Evolutionary conservation across 2,329 filamentous ascomycete species (phyloP), one percentile per base, ranked within the genome.

Genomic region (Hypoxylon sp.): DNA sequence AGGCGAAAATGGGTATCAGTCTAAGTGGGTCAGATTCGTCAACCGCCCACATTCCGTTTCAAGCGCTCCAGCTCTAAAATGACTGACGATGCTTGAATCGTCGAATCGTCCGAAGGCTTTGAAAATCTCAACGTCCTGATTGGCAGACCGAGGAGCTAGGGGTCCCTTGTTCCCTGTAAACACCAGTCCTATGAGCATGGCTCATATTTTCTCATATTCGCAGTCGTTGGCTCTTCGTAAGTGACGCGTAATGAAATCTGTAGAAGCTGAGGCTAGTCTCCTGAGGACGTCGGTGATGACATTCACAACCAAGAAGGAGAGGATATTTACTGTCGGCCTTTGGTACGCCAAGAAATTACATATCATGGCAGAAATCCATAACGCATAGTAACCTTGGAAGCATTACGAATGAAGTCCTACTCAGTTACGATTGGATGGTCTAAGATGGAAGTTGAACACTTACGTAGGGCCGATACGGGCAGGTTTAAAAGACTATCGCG

Each of bases 1-100:
- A 45, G 53, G 60, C 28, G 60, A 24, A 50, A 49, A 56, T 32
- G n/a, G 55, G 42, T 60, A 40, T 22, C 55, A 55, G 44, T 46
- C 65, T 46, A 65, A 59, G 65, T 68, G 65, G 61, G 58, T 57
- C 65, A 30, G 54, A 62, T 62, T 68, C 61, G 65, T 68, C 53
- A 59, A 62, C 61, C 44, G 38, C 42, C 57, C 59, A 58, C 64
- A 58, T 51, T 20, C 51, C 38, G 54, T 61, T 55, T 62, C 61
- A 65, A 58, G 32, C 30, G 18, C 48, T 52, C 38, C 58, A 64
- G 49, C 5, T 52, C 45, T 62, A 46, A 44, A 24, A 52, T 45
- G 7, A 26, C 14, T 36, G 32, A 54, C 52, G 40, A 51, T 50
- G 61, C 61, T 67, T 30, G 49, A 58, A 58, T 49, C 38, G 53